phyloP scores from a whole-genome alignment of 805 yeast species.

The Wickerhamiella nectarea region DNA sequence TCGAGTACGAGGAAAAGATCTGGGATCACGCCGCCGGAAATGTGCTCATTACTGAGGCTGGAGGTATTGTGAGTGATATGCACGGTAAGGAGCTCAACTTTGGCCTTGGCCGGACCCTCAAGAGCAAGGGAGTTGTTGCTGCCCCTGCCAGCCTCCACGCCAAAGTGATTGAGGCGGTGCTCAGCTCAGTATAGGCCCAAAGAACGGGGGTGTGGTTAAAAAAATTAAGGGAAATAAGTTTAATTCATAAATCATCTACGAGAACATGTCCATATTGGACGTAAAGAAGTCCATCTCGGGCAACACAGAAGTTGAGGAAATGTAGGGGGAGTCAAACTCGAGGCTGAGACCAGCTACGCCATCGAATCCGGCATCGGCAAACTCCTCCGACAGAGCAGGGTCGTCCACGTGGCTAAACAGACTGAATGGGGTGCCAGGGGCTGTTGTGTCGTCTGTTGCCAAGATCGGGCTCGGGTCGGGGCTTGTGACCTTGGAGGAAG shows the following conservation, averaged over 20 bases:
- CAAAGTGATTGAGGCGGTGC: slow-evolving; percentile 32
- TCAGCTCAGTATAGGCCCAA: background rate
- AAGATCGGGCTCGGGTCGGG: background rate
- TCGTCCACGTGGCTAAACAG: slow-evolving; percentile 6
- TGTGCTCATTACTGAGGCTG: slow-evolving; percentile 73
- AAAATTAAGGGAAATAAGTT: no score
- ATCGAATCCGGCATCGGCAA: slow-evolving; percentile 5
- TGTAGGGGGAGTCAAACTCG: slow-evolving; percentile 9
- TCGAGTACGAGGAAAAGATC: slow-evolving; percentile 75
- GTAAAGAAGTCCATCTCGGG: slow-evolving; percentile 18
- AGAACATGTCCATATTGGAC: slow-evolving; percentile 14
- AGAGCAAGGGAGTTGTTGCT: slow-evolving; percentile 80
- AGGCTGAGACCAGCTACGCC: slow-evolving; percentile 9
- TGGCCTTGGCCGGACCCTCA: slow-evolving; percentile 67
- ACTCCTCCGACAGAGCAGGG: background rate
- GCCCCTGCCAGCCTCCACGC: slow-evolving; percentile 39
- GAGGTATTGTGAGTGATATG: slow-evolving; percentile 82
- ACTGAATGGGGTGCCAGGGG: slow-evolving; percentile 1
- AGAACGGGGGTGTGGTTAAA: no score
- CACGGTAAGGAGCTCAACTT: slow-evolving; percentile 63
- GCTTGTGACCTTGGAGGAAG: background rate
- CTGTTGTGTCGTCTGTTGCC: background rate
- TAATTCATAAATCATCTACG: slow-evolving; percentile 3
- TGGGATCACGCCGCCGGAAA: slow-evolving; percentile 99
- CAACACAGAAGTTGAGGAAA: slow-evolving; percentile 13